Percentiles rank a stretch among this genome's conserved stretches.
Evolutionary conservation across 1,284 basidiomycete genomes (phyloP).

Genomic region (Ceratobasidium sp.): DNA sequence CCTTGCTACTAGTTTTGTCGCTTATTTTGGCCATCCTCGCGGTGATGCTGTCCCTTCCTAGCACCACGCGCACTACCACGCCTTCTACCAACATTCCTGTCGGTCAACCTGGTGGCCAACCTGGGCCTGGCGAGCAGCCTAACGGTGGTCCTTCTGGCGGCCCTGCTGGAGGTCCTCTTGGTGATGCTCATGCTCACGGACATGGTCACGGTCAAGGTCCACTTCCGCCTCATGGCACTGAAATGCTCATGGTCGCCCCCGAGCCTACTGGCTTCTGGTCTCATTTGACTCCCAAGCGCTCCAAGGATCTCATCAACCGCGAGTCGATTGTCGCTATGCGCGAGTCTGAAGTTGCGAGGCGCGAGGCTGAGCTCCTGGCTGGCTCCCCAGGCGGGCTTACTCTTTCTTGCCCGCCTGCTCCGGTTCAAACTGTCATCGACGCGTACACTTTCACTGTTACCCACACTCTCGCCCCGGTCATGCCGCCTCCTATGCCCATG

Average conservation of each 20-base stretch:
- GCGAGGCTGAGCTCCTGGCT: slow-evolving; percentile 83
- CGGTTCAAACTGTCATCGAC: slow-evolving; percentile 53
- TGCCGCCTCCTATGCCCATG: slow-evolving; percentile 58
- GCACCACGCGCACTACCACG: slow-evolving; percentile 55
- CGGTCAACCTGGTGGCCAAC: not conserved
- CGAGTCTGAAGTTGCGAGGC: slow-evolving; percentile 85
- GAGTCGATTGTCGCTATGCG: slow-evolving; percentile 80
- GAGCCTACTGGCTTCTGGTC: slow-evolving; percentile 72
- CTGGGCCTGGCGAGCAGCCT: no score
- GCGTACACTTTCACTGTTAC: slow-evolving; percentile 63
- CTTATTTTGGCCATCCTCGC: slow-evolving; percentile 84
- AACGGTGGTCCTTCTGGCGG: slow-evolving; percentile 1
- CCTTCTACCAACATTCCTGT: slow-evolving; percentile 33
- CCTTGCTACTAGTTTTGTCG: slow-evolving; percentile 83
- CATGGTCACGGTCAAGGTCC: not conserved
- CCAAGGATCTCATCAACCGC: slow-evolving; percentile 79
- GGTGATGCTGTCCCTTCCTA: slow-evolving; percentile 86
- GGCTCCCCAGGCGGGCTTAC: slow-evolving; percentile 83
- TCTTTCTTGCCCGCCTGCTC: slow-evolving; percentile 61
- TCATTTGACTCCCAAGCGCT: slow-evolving; percentile 81
- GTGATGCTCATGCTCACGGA: not conserved
- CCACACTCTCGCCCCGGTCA: slow-evolving; percentile 58
- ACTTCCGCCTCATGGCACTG: slow-evolving; percentile 46
- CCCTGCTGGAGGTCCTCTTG: not conserved
- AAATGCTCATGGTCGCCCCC: slow-evolving; percentile 55